Evolutionary conservation across 2,329 filamentous ascomycete genomes (phyloP).

Genomic region (Thermomyces lanuginosus): DNA sequence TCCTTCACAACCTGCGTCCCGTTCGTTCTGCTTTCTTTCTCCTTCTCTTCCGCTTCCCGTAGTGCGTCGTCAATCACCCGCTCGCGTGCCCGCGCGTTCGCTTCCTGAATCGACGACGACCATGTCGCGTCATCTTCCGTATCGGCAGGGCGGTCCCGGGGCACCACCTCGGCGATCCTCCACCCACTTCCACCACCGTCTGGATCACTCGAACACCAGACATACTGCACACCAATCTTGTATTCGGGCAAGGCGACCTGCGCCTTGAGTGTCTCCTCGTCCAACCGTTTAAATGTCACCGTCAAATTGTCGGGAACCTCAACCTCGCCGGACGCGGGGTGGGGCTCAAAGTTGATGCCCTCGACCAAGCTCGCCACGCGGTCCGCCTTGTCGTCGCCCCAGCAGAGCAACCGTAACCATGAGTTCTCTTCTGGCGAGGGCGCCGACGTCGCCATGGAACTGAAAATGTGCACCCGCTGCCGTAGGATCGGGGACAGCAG

Average conservation of each 20-base stretch:
- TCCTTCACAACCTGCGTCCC: slow-evolving; percentile 9
- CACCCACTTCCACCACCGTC: slow-evolving; percentile 36
- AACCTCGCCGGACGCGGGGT: slow-evolving; percentile 49
- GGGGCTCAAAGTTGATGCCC: slow-evolving; percentile 41
- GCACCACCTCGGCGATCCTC: slow-evolving; percentile 43
- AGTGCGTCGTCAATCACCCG: slow-evolving; percentile 22
- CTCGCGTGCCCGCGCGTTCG: slow-evolving; percentile 32
- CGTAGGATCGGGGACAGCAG: slow-evolving; percentile 47
- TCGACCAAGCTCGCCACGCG: slow-evolving; percentile 38
- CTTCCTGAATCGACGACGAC: slow-evolving; percentile 38
- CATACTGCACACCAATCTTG: slow-evolving; percentile 38
- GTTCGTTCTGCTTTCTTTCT: slow-evolving; percentile 8
- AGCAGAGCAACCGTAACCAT: slow-evolving; percentile 45
- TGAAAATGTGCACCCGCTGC: slow-evolving; percentile 43
- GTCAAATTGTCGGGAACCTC: slow-evolving; percentile 42
- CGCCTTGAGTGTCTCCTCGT: slow-evolving; percentile 45
- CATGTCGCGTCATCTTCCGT: slow-evolving; percentile 36
- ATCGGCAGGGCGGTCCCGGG: slow-evolving; percentile 33
- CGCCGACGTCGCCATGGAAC: slow-evolving; percentile 26
- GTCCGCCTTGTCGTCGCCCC: slow-evolving; percentile 38
- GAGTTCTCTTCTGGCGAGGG: slow-evolving; percentile 32
- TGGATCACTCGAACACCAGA: slow-evolving; percentile 45
- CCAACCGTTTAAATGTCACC: slow-evolving; percentile 41
- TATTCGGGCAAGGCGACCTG: slow-evolving; percentile 39
- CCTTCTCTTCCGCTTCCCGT: slow-evolving; percentile 13